Evolutionary conservation across 2,329 filamentous ascomycete species (phyloP).

Genomic region (Pseudocercospora cruenta): DNA sequence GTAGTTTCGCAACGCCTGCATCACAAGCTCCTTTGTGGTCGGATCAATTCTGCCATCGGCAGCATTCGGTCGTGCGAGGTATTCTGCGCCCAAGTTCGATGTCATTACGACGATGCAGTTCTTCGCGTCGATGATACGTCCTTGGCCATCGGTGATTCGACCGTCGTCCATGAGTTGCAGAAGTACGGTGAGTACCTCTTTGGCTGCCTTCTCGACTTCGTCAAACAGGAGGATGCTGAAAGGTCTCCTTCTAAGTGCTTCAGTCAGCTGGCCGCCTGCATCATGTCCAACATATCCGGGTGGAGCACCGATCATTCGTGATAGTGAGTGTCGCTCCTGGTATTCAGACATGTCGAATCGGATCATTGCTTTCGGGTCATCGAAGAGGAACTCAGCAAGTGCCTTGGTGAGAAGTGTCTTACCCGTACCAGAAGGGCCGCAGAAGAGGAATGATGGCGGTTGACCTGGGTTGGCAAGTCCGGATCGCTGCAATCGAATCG

Average conservation of each 20-base stretch:
- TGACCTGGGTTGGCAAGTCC: conserved; percentile 95
- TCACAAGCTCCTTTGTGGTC: conserved; percentile 84
- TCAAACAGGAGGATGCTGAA: conserved; percentile 99
- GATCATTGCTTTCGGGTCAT: conserved; percentile 96
- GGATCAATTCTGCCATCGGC: conserved; percentile 84
- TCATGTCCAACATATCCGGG: conserved; percentile 98
- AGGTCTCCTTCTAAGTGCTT: conserved; percentile 87
- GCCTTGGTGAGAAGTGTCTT: conserved; percentile 98
- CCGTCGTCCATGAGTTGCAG: conserved; percentile 99
- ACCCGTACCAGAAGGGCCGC: conserved; percentile 95
- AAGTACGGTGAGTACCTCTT: conserved; percentile 93
- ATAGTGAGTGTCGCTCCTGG: conserved; percentile 93
- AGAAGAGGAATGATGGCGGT: conserved; percentile 97
- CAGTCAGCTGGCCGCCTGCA: conserved; percentile 91
- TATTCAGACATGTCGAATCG: conserved; percentile 99
- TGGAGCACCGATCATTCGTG: conserved; percentile 95
- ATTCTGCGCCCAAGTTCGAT: conserved; percentile 94
- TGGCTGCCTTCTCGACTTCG: conserved; percentile 97
- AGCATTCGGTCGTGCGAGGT: conserved; percentile 76
- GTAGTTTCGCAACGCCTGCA: conserved; percentile 87
- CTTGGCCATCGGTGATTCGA: conserved; percentile 97
- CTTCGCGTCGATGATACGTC: conserved; percentile 87
- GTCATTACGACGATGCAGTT: conserved; percentile 99
- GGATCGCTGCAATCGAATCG: conserved; percentile 91
- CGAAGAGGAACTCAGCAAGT: conserved; percentile 95